A percentile compares a stretch with the other conserved stretches of the same genome.
phyloP scores from a whole-genome alignment of 371 early-diverging fungal genomes.

The Capillidium heterosporum region DNA sequence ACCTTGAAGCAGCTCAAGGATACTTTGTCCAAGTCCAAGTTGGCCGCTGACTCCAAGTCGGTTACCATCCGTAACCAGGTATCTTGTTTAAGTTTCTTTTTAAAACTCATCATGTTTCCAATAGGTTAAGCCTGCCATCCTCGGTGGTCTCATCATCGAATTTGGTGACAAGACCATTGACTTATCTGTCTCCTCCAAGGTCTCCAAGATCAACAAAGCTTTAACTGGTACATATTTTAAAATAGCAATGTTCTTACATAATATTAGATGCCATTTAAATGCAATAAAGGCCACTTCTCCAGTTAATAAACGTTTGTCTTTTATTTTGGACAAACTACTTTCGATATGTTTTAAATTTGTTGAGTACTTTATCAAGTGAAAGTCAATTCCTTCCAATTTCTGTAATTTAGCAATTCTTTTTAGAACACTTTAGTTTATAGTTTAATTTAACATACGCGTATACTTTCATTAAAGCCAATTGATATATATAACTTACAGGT shows the following conservation, averaged over 20 bases:
- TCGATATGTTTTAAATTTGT: too few relatives aligned
- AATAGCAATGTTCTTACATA: too few relatives aligned
- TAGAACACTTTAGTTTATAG: too few relatives aligned
- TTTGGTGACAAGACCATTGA: slow-evolving; percentile 96
- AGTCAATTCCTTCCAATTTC: too few relatives aligned
- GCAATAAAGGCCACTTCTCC: not conserved
- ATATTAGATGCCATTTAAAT: not conserved
- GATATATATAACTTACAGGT: too few relatives aligned
- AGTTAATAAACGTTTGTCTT: too few relatives aligned
- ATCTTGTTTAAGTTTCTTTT: not conserved
- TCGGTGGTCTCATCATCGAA: slow-evolving; percentile 92
- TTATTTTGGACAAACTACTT: too few relatives aligned
- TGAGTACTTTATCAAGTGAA: too few relatives aligned
- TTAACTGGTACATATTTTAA: slow-evolving; percentile 23
- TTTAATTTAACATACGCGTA: too few relatives aligned
- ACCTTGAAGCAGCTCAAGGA: slow-evolving; percentile 28
- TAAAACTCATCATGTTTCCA: not conserved
- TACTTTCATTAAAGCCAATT: too few relatives aligned
- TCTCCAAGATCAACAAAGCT: slow-evolving; percentile 88
- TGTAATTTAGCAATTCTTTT: too few relatives aligned
- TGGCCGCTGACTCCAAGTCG: slow-evolving; percentile 27
- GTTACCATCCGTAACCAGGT: slow-evolving; percentile 9
- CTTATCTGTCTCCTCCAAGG: slow-evolving; percentile 82
- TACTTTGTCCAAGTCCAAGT: slow-evolving; percentile 24
- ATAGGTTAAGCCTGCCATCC: slow-evolving; percentile 72